Base-by-base conservation (phyloP, 1,139 yeast genomes). In the Yamadazyma friedrichii region DNA sequence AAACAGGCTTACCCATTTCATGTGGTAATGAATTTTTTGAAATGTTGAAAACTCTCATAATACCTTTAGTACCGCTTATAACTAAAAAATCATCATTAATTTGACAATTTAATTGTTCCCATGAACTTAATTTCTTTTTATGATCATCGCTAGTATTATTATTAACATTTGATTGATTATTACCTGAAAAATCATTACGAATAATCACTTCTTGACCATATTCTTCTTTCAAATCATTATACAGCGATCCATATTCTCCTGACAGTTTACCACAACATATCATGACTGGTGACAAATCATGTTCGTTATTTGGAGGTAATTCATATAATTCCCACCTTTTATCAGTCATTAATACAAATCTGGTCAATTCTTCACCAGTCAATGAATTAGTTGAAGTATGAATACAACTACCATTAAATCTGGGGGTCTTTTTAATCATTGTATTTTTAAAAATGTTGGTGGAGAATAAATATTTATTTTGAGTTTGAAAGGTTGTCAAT, bases 11-110 rank as follows among this genome's bases (percentile, higher is more conserved):
- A 3, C 95, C 95, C 38, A 70, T 38, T 26, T 53, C 59, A 43
- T 64, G 63, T 2, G 59, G 54, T 11, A 50, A 39, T 1, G 61
- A 49, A 9, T 53, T 38, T 15, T 71, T 62, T 10, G 70, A 67
- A 9, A 84, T 55, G 52, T 84, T 86, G 45, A 78, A 74, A 1
- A 87, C 81, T 44, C 91, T 65, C 50, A 88, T 64, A 26, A 83
- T 71, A 0, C 95, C 95, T 45, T 78, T 71, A 0, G 93, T 80
- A 1, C 95, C 95, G 0, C 91, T 76, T 12, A 88, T 76, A 1
- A 84, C 79, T 33, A 88, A 63, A 37, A 76, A 70, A 33, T 78
- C 70, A 39, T 77, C 76, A 12, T 89, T 78, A 43, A 89, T 62
- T 38, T 81, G 74, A 52, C 95, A 84, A 55, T 72, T 71, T 12